Evolutionary conservation across 106 monocot genomes (phyloP), one percentile per base, ranked within the genome.

Genomic region (Dactylorhiza incarnata): DNA sequence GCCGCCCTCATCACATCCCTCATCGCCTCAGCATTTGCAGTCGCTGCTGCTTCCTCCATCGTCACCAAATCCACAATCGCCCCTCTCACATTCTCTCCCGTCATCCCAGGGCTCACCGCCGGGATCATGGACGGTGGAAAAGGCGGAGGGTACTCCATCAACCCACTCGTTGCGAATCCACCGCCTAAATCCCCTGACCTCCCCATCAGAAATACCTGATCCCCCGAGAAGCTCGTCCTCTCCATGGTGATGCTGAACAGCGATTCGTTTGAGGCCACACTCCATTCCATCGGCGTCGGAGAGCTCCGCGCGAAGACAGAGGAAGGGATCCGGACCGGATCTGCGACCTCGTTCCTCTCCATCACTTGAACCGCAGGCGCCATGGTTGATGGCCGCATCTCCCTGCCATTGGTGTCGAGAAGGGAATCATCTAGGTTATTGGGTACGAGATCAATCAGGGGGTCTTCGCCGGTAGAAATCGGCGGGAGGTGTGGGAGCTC

Each of bases 241-340:
- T 85, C 88, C 71, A 81, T 80, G 14, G 87, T 82, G 51, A 95
- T 91, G 67, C 95, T 95, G 78, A 95, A 95, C 49, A 95, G 69
- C 0, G 95, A 95, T 56, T 95, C 95, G 56, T 95, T 95, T 0
- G 95, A 95, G 7, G 89, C 87, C 22, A 89, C 87, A 14, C 95
- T 95, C 95, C 95, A 91, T 17, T 95, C 95, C 76, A 85, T 74
- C 8, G 88, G 90, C 9, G 25, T 17, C 69, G 43, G 4, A 54
- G 85, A 82, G 1, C 82, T 80, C 69, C 89, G 84, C 9, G 72
- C 37, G 65, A 95, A 95, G 0, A 91, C 66, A 0, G 87, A 87
- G 6, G 87, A 84, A 6, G 95, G 95, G 52, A 95, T 91, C 55
- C 91, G 78, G 49, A 82, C 86, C 0, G 91, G 91, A 76, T 95